Base-by-base conservation (phyloP, 2,329 filamentous ascomycete genomes). In the Cladophialophora carrionii region DNA sequence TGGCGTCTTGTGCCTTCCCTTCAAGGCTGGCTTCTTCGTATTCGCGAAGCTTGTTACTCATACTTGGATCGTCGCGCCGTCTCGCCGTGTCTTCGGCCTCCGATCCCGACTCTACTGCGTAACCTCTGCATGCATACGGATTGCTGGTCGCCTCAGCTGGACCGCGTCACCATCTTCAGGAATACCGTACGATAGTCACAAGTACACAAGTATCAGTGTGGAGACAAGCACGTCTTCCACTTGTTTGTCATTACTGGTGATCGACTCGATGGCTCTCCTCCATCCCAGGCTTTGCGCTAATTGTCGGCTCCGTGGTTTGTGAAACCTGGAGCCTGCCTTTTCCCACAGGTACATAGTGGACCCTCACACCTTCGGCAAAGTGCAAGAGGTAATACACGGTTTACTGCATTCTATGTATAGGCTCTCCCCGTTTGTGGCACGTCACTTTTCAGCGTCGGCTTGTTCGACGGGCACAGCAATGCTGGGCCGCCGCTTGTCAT, bases 401-500 rank as follows among this genome's bases (percentile, higher is more conserved):
- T 43, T 9, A 43, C 37, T n/a, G 37, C 37, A 43, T 3, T 43
- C 17, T 17, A 43, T 14, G 26, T 43, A 43, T n/a, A 43, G 6
- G 37, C 37, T n/a, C n/a, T n/a, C 37, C n/a, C 37, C 34, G 2
- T 17, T 17, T 17, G 8, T n/a, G 14, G n/a, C 17, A 2, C 14
- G 3, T 43, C 37, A 43, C 37, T 43, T 43, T 43, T n/a, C 37
- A 43, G 4, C 6, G 1, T n/a, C 37, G 37, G 37, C 17, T 2
- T 43, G 17, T 4, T n/a, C 37, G 37, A n/a, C 37, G n/a, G 37
- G 37, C 17, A 51, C 22, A 51, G 14, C 0, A 51, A 22, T 51
- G 20, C 41, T 58, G 17, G 41, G 56, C 17, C 17, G 56, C 43
- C 56, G 37, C 37, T 48, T 58, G 61, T 52, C 57, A 14, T 34